Evolutionary conservation across 2,329 filamentous ascomycete genomes (phyloP), one percentile per base, ranked within the genome.

Genomic region (Claviceps fusiformis): DNA sequence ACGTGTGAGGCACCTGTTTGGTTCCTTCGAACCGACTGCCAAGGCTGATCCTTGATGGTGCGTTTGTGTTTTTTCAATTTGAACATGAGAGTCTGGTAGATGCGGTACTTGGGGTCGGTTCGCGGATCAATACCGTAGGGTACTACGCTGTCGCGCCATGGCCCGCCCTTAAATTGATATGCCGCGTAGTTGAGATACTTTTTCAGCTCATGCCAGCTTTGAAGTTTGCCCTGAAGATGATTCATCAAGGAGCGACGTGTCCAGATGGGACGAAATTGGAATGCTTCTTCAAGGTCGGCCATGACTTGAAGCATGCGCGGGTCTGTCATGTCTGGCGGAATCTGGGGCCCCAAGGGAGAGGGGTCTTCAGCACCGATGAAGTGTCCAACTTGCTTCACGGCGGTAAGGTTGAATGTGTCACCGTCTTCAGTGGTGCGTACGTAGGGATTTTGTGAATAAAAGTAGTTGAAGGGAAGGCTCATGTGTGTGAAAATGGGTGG

Each of bases 131-230:
- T 70, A 10, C 92, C 92, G 67, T 91, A 93, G 50, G 80, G 83
- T 59, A 96, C 82, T 54, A 96, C 82, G 3, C 87, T 85, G 67
- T 97, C 91, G 59, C 89, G 81, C 86, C 89, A 98, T 0, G 93
- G 91, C 0, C 93, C 93, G 27, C 87, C 89, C 57, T 87, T 86
- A 75, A 97, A 96, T 70, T 91, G 89, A 71, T 95, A 98, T 9
- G 87, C 90, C 5, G 89, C 83, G 63, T 93, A 92, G 59, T 89
- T 86, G 53, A 91, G 80, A 50, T 87, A 87, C 64, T 86, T 80
- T 62, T 89, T 86, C 57, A 95, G 69, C 46, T 78, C 70, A 56
- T 79, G 78, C 66, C 75, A 80, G 57, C 76, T 74, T 47, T 73
- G 74, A 31, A 74, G 72, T 50, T 71, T 72, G 51, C 71, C 71